Percentiles rank a stretch among this genome's conserved stretches.
These are phyloP conservation scores for Thalassiosira hispida DNA, from an alignment of 352 stramenopile genomes.

Conservation along the genomic window DNA sequence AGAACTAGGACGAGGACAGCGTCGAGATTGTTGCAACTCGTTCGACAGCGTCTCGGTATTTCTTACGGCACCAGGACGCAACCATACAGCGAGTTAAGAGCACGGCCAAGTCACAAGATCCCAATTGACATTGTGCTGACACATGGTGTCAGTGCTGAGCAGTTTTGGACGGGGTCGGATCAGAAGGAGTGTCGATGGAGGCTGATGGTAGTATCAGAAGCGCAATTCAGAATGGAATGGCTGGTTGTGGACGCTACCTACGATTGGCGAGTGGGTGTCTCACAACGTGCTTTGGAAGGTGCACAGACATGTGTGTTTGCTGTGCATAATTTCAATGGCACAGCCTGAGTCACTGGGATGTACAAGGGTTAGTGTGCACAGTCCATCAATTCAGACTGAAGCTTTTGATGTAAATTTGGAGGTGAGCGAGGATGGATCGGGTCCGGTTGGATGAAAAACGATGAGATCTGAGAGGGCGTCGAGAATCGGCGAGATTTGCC, in stretches of 20 bases:
- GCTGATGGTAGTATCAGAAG: not conserved
- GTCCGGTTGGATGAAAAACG: too few species aligned
- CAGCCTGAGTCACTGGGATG: not conserved
- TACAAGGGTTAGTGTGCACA: not conserved
- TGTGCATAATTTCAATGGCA: not conserved
- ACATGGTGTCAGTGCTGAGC: too few species aligned
- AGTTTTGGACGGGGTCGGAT: not conserved
- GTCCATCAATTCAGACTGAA: not conserved
- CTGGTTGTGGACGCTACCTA: not conserved
- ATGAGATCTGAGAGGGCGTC: not conserved
- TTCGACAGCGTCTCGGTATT: too few species aligned
- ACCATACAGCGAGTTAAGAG: too few species aligned
- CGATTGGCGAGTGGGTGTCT: not conserved
- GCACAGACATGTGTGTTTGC: not conserved
- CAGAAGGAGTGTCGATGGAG: not conserved
- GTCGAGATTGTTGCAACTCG: too few species aligned
- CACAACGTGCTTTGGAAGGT: not conserved
- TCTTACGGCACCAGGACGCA: too few species aligned
- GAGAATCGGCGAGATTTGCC: not conserved
- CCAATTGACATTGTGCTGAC: too few species aligned
- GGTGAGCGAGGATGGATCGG: not conserved
- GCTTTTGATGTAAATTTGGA: not conserved
- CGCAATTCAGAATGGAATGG: not conserved
- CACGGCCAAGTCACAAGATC: too few species aligned
- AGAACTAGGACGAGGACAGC: too few species aligned